These are phyloP conservation scores for Uromyces viciae-fabae DNA, from an alignment of 1,284 basidiomycete species.

Conservation along the genomic window DNA sequence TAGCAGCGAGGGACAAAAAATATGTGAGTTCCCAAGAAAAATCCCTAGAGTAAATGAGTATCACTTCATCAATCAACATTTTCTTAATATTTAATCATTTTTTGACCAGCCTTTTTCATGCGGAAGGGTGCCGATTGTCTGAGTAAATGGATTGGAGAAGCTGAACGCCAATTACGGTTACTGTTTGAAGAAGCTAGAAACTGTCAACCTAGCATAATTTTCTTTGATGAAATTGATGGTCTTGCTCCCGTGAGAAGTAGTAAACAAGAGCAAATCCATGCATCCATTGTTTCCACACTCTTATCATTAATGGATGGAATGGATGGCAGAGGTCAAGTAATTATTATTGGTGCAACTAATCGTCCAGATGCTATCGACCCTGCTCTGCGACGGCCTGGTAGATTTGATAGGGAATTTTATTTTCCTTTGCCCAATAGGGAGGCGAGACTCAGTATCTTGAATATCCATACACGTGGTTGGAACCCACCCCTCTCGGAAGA, in stretches of 20 bases:
- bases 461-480: constrained; percentile 90
- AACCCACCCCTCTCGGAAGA: constrained; percentile 70
- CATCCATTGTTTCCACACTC: constrained; percentile 91
- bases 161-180: constrained; percentile 88
- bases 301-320: constrained; percentile 99
- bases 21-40: constrained; percentile 63
- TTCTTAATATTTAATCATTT: constrained; percentile 46
- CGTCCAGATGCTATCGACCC: constrained; percentile 95
- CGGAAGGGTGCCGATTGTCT: constrained; percentile 97
- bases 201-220: constrained; percentile 90
- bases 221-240: constrained; percentile 98
- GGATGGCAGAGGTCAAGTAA: constrained; percentile 90
- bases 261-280: constrained; percentile 99
- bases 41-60: no score
- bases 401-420: constrained; percentile 98
- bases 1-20: constrained; percentile 79
- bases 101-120: constrained; percentile 86
- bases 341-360: constrained; percentile 98
- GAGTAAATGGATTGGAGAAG: constrained; percentile 99
- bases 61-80: no score
- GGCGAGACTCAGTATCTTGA: constrained; percentile 81
- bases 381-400: constrained; percentile 84
- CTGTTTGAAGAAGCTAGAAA: constrained; percentile 93
- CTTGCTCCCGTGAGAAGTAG: constrained; percentile 94
- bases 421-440: constrained; percentile 83